Conservation (phyloP, 164 flowering plant genomes). For the Saururus chinensis region DNA sequence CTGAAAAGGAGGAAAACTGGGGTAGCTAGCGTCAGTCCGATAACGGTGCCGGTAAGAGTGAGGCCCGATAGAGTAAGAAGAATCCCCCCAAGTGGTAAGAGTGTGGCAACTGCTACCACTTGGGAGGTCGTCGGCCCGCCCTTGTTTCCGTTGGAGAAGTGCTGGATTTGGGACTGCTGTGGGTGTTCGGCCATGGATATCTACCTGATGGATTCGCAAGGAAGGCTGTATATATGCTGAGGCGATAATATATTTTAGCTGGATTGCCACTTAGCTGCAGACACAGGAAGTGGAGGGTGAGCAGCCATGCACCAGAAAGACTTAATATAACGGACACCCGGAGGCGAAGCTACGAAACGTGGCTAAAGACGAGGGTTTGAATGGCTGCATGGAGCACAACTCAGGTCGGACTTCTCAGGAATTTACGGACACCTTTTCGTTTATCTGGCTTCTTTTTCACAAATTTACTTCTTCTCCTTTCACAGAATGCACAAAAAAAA, state of each 20-base stretch:
- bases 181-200: constrained; percentile 21
- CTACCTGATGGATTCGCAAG: neutral
- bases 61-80: constrained; percentile 58
- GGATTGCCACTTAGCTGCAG: neutral
- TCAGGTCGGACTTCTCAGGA: neutral
- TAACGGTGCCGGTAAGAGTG: constrained; percentile 42
- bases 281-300: neutral
- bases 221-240: neutral
- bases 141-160: constrained; percentile 4
- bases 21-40: constrained; percentile 45
- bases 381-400: constrained; percentile 5
- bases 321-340: neutral
- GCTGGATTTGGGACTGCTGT: constrained; percentile 4
- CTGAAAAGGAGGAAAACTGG: constrained; percentile 73
- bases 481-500: neutral
- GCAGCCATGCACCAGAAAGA: too few relatives aligned
- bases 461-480: too few relatives aligned
- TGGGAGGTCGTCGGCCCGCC: constrained; percentile 18
- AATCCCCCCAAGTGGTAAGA: constrained; percentile 61
- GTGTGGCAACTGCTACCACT: constrained; percentile 40
- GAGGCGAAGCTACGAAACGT: neutral
- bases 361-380: neutral
- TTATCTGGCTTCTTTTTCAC: neutral
- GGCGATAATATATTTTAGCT: neutral
- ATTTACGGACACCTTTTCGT: neutral